Evolutionary conservation across 257 asterid genomes (phyloP).

Genomic region (Solanum chiquidenum): DNA sequence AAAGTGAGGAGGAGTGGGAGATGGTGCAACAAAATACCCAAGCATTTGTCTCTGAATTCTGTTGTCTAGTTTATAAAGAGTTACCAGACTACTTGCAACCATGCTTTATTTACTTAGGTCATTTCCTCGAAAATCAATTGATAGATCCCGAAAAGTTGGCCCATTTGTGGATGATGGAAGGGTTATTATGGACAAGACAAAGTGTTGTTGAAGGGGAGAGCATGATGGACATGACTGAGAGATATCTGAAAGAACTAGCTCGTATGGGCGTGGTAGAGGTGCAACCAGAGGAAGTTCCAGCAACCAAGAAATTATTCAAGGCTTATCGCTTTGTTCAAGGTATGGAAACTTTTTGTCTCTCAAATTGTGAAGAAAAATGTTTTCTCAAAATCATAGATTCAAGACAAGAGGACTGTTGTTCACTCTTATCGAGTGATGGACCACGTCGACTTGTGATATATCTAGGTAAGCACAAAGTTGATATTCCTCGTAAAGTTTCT

Average conservation of each 20-base stretch:
- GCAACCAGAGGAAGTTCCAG: background rate
- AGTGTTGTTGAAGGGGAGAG: background rate
- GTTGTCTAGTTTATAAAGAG: background rate
- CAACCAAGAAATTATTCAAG: background rate
- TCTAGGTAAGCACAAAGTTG: background rate
- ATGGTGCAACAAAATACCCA: background rate
- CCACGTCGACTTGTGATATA: background rate
- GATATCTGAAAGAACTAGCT: background rate
- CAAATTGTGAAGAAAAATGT: background rate
- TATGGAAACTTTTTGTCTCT: background rate
- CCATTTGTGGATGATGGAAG: slow-evolving; percentile 1
- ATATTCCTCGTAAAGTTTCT: background rate
- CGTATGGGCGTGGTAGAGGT: background rate
- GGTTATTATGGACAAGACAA: background rate
- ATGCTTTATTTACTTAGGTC: slow-evolving; percentile 3
- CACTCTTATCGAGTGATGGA: background rate
- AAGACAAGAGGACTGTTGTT: background rate
- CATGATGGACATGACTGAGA: background rate
- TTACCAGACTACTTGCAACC: background rate
- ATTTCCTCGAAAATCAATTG: background rate
- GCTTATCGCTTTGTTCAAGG: background rate
- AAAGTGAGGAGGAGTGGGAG: background rate
- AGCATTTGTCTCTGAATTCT: background rate
- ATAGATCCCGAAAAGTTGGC: background rate
- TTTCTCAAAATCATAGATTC: background rate